These are phyloP conservation scores for Sporothrix phasma DNA, from an alignment of 2,329 filamentous ascomycete species.

Conservation along the genomic window DNA sequence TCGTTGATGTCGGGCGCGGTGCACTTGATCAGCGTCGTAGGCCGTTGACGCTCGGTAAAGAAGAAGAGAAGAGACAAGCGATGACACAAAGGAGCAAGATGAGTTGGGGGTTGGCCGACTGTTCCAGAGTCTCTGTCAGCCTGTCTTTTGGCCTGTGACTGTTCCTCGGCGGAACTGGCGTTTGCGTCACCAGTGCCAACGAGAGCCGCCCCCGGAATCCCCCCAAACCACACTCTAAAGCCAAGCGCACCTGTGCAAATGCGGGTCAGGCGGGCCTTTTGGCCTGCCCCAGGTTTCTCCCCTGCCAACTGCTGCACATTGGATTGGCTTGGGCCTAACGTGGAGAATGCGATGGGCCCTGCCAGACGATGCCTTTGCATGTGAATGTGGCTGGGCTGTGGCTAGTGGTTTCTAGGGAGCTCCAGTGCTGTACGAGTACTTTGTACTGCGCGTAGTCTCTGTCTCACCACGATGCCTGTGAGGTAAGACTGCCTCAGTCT, in stretches of 20 bases:
- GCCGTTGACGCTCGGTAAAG: neutral
- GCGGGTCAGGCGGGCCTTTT: conserved; percentile 3
- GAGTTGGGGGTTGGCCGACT: neutral
- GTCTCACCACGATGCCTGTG: too few species aligned
- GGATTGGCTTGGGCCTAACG: neutral
- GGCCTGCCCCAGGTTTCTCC: conserved; percentile 7
- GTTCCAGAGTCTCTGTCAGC: neutral
- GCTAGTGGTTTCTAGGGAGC: neutral
- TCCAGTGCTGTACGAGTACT: too few species aligned
- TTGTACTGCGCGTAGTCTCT: too few species aligned
- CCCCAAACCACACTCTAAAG: neutral
- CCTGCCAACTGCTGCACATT: neutral
- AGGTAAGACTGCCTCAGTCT: too few species aligned
- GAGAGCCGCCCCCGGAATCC: neutral
- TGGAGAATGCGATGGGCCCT: neutral
- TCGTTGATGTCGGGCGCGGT: neutral
- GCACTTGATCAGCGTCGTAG: neutral
- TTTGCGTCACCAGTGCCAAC: conserved; percentile 18
- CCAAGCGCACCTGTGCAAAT: neutral
- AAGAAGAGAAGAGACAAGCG: neutral
- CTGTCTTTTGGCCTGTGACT: neutral
- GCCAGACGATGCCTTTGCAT: conserved; percentile 6
- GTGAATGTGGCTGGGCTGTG: conserved; percentile 19
- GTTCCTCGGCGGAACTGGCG: conserved; percentile 14
- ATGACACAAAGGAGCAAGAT: neutral